Conservation (phyloP, 164 flowering plant species). For the Aristolochia contorta region DNA sequence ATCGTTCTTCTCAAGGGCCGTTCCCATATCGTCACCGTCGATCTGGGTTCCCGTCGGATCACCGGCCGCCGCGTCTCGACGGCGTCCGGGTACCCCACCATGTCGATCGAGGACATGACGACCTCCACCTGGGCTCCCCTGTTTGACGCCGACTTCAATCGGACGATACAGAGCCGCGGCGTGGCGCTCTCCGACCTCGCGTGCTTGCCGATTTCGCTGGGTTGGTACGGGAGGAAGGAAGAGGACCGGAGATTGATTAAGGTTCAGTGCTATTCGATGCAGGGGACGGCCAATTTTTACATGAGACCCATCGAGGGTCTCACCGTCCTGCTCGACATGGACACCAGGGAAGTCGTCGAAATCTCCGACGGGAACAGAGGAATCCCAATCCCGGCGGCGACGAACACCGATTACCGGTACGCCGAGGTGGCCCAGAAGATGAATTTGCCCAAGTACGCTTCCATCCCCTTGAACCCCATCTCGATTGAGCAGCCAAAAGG, state of each 20-base stretch:
- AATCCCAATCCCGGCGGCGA: conserved; percentile 60
- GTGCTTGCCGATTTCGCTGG: conserved; percentile 69
- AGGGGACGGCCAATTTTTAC: conserved; percentile 81
- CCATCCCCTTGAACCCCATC: conserved; percentile 34
- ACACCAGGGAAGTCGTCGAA: conserved; percentile 51
- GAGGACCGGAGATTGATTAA: conserved; percentile 61
- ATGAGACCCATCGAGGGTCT: conserved; percentile 96
- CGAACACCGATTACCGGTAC: conserved; percentile 67
- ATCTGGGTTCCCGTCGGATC: conserved; percentile 36
- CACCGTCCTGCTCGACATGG: conserved; percentile 65
- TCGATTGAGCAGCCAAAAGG: conserved; percentile 63
- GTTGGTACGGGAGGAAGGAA: conserved; percentile 73
- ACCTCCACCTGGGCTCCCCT: conserved; percentile 51
- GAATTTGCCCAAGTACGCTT: not conserved
- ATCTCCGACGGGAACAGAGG: conserved; percentile 41
- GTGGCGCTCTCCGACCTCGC: conserved; percentile 53
- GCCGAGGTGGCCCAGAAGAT: conserved; percentile 5
- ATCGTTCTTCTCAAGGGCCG: conserved; percentile 35
- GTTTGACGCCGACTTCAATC: conserved; percentile 48
- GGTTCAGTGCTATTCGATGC: conserved; percentile 69
- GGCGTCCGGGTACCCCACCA: conserved; percentile 58
- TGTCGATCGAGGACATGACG: conserved; percentile 86
- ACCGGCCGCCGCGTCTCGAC: conserved; percentile 16
- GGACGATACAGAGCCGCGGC: conserved; percentile 57
- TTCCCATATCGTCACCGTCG: conserved; percentile 43